These are phyloP conservation scores for Fusarium pseudonygamai DNA, from an alignment of 2,329 filamentous ascomycete species.

Conservation along the genomic window DNA sequence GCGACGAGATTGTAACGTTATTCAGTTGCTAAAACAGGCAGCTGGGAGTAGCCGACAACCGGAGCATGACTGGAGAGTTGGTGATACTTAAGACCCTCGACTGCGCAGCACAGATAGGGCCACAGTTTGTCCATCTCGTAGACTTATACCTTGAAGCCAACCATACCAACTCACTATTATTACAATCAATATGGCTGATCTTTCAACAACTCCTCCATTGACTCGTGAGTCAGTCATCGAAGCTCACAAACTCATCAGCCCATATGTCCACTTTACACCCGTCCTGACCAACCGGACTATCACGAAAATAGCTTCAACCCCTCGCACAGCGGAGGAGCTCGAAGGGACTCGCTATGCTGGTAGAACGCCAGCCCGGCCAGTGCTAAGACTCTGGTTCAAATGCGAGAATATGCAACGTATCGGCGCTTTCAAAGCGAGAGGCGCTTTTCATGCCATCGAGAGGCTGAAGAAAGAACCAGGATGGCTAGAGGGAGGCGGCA, in stretches of 20 bases:
- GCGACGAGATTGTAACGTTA: background rate
- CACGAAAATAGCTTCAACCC: constrained; percentile 76
- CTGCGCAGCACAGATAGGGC: background rate
- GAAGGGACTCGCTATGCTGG: constrained; percentile 66
- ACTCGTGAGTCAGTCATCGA: constrained; percentile 75
- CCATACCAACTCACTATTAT: background rate
- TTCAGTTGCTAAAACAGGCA: constrained; percentile 18
- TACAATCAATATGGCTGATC: constrained; percentile 59
- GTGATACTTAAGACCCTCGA: constrained; percentile 6
- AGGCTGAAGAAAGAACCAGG: constrained; percentile 71
- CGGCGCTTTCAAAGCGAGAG: constrained; percentile 91
- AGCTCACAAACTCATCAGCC: constrained; percentile 77
- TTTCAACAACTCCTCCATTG: constrained; percentile 68
- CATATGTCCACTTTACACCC: constrained; percentile 84
- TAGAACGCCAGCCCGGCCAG: constrained; percentile 68
- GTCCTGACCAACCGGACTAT: constrained; percentile 83
- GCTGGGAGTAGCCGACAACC: constrained; percentile 21
- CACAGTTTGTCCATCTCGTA: background rate
- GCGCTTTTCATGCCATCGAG: constrained; percentile 87
- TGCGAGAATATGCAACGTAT: constrained; percentile 93
- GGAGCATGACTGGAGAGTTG: background rate
- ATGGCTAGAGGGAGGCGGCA: constrained; percentile 67
- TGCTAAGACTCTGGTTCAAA: constrained; percentile 87
- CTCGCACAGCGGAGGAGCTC: constrained; percentile 65
- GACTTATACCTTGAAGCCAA: background rate